Evolutionary conservation across 306 rosid genomes (phyloP).

Genomic region (Vigna reflexopilosa): DNA sequence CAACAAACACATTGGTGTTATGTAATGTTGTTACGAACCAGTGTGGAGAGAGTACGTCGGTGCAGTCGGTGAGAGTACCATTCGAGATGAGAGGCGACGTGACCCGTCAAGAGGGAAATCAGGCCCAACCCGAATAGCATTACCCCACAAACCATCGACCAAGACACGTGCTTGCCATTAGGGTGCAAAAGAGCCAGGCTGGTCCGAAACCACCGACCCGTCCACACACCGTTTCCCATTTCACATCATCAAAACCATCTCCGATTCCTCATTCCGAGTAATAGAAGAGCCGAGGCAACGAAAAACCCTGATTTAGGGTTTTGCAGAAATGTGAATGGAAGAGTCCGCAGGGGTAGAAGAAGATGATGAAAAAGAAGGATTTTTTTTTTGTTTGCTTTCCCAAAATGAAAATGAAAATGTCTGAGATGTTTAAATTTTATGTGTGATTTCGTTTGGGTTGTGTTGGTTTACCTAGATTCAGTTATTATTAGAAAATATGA

Average conservation of each 20-base stretch:
- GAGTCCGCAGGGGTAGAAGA: no score
- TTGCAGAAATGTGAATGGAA: not conserved
- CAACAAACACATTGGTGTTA: no score
- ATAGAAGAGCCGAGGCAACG: not conserved
- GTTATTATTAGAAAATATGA: not conserved
- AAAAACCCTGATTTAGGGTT: constrained; percentile 50
- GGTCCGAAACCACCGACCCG: constrained; percentile 33
- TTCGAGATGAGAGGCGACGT: constrained; percentile 91
- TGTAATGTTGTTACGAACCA: constrained; percentile 46
- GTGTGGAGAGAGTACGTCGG: constrained; percentile 57
- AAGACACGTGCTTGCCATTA: constrained; percentile 53
- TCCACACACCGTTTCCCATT: constrained; percentile 43
- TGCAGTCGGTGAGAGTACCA: constrained; percentile 87
- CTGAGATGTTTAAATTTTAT: not conserved
- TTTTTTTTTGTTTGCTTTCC: not conserved
- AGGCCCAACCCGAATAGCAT: constrained; percentile 92
- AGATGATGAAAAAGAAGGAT: not conserved
- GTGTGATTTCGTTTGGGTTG: not conserved
- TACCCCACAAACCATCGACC: constrained; percentile 81
- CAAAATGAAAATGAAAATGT: not conserved
- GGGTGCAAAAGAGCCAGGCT: constrained; percentile 66
- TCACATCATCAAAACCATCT: constrained; percentile 29
- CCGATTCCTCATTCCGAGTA: constrained; percentile 26
- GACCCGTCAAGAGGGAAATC: constrained; percentile 90
- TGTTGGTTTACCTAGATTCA: not conserved